Conservation (phyloP, 2,329 filamentous ascomycete species). For the Cladosporium velox region DNA sequence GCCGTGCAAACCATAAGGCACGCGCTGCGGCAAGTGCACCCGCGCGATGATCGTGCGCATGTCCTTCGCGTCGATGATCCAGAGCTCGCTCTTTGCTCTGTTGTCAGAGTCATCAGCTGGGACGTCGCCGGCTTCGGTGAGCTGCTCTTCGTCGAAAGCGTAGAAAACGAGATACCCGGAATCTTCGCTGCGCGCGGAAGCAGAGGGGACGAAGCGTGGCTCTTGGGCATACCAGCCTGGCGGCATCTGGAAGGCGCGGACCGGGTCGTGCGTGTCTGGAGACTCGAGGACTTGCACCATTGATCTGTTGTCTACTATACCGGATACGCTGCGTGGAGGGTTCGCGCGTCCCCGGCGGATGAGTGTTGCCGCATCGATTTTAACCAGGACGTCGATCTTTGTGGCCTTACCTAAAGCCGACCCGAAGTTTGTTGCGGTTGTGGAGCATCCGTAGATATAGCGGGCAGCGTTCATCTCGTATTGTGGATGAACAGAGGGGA, state of each 20-base stretch:
- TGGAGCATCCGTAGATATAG: conserved; percentile 70
- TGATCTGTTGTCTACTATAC: conserved; percentile 62
- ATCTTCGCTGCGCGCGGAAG: conserved; percentile 53
- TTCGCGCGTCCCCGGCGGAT: conserved; percentile 53
- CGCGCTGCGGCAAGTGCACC: conserved; percentile 63
- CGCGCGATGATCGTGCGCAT: conserved; percentile 64
- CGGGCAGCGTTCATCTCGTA: conserved; percentile 58
- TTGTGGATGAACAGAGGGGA: conserved; percentile 60
- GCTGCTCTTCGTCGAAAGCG: conserved; percentile 68
- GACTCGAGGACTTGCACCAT: conserved; percentile 55
- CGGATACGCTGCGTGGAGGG: conserved; percentile 50
- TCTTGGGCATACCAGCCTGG: conserved; percentile 66
- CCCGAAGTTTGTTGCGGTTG: conserved; percentile 57
- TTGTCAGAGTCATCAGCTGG: conserved; percentile 41
- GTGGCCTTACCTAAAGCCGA: conserved; percentile 63
- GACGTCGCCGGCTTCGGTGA: conserved; percentile 40
- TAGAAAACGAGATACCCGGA: conserved; percentile 69
- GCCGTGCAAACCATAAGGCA: conserved; percentile 70
- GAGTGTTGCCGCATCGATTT: conserved; percentile 58
- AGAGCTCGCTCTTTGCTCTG: conserved; percentile 60
- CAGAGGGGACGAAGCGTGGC: conserved; percentile 61
- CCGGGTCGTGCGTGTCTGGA: conserved; percentile 46
- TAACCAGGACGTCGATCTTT: conserved; percentile 67
- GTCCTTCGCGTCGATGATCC: conserved; percentile 65
- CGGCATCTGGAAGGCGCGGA: conserved; percentile 64